Percentiles rank a stretch among this genome's conserved stretches.
Conservation (phyloP, 2,329 filamentous ascomycete species). For the Gaeumannomyces sp. region DNA sequence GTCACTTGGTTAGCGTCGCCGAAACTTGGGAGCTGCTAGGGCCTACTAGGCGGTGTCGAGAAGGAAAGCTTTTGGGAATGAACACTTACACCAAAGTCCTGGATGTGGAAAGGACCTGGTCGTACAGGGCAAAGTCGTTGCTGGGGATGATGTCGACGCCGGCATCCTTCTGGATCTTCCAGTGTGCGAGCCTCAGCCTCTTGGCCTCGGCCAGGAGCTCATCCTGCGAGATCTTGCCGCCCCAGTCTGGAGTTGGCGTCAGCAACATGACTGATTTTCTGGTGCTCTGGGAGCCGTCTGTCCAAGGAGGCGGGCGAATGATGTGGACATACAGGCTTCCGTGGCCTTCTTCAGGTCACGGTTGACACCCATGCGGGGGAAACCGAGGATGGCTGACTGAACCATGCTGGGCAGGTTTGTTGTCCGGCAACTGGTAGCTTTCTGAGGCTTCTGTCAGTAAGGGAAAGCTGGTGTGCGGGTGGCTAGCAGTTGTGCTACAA, state of each 20-base stretch:
- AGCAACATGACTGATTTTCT: constrained; percentile 12
- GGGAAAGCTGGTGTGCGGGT: background rate
- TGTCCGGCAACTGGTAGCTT: background rate
- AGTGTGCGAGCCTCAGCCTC: constrained; percentile 92
- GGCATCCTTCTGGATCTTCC: constrained; percentile 99
- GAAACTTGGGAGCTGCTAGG: background rate
- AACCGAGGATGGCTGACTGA: constrained; percentile 80
- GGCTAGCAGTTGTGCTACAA: background rate
- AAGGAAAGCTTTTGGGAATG: background rate
- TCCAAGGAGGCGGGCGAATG: constrained; percentile 11
- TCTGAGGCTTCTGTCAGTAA: background rate
- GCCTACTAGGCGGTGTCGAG: background rate
- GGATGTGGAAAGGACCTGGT: constrained; percentile 97
- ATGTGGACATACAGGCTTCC: constrained; percentile 68
- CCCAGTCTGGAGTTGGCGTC: constrained; percentile 55
- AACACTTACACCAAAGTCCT: constrained; percentile 81
- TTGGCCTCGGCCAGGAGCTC: constrained; percentile 93
- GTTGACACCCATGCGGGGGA: constrained; percentile 97
- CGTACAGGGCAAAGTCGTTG: constrained; percentile 99
- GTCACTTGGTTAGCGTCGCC: background rate
- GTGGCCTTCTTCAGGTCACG: constrained; percentile 99
- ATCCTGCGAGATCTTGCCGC: constrained; percentile 84
- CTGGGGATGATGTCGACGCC: constrained; percentile 96
- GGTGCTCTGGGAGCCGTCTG: constrained; percentile 1
- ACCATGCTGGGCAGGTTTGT: constrained; percentile 44